Evolutionary conservation across 495 filamentous ascomycete species (phyloP).

Genomic region (Lentithecium fluviatile): DNA sequence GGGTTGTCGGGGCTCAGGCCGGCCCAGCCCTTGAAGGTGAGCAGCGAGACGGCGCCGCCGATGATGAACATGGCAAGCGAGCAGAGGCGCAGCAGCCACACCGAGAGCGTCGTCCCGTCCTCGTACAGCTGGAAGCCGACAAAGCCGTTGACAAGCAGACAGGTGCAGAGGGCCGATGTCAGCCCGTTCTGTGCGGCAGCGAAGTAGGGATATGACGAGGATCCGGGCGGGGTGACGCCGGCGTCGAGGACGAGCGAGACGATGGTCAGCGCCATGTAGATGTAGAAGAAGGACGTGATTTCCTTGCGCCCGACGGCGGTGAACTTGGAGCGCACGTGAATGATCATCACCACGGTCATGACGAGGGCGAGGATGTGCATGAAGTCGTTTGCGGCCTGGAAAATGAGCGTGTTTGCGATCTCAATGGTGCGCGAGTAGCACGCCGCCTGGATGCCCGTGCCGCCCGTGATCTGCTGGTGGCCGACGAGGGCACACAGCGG

Average conservation of each 20-base stretch:
- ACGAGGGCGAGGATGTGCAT: constrained; percentile 87
- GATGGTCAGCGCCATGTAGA: constrained; percentile 88
- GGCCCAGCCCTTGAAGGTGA: constrained; percentile 91
- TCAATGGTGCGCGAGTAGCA: constrained; percentile 96
- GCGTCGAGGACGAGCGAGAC: constrained; percentile 88
- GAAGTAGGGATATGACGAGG: constrained; percentile 82
- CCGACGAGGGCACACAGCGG: constrained; percentile 88
- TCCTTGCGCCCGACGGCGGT: constrained; percentile 98
- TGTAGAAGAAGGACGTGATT: constrained; percentile 96
- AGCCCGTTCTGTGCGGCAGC: constrained; percentile 86
- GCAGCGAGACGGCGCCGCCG: constrained; percentile 79
- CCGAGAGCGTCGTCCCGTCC: constrained; percentile 90
- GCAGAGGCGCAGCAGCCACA: constrained; percentile 83
- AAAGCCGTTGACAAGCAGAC: constrained; percentile 93
- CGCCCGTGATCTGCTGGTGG: constrained; percentile 60
- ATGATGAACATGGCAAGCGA: constrained; percentile 82
- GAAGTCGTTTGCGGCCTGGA: constrained; percentile 86
- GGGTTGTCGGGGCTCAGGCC: constrained; percentile 83
- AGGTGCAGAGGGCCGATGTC: constrained; percentile 82
- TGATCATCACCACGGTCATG: constrained; percentile 95
- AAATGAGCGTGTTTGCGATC: constrained; percentile 96
- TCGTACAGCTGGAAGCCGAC: constrained; percentile 99
- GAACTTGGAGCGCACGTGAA: constrained; percentile 96
- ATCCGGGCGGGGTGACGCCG: constrained; percentile 83
- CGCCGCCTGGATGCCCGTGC: constrained; percentile 76